These are phyloP conservation scores for Botrytis elliptica DNA, from an alignment of 2,329 filamentous ascomycete species.

Conservation along the genomic window DNA sequence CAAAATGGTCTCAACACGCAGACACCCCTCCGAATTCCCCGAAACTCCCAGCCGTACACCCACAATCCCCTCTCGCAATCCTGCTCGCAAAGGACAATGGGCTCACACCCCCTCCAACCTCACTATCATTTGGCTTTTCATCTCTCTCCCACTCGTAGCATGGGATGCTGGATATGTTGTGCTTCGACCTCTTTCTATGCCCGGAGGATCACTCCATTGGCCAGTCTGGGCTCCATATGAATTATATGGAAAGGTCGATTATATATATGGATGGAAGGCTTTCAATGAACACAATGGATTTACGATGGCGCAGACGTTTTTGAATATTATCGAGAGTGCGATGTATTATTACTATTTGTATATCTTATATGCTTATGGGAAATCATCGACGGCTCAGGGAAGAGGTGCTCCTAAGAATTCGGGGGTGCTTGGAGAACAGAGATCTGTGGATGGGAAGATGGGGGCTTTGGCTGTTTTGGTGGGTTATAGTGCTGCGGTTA, in stretches of 20 bases:
- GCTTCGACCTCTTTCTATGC: conserved; percentile 66
- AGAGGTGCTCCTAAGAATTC: conserved; percentile 38
- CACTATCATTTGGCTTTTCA: conserved; percentile 58
- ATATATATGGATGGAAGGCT: conserved; percentile 65
- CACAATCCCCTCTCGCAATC: conserved; percentile 21
- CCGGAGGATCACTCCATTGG: conserved; percentile 59
- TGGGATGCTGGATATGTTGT: conserved; percentile 70
- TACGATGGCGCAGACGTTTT: conserved; percentile 57
- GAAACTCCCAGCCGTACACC: conserved; percentile 33
- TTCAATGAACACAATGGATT: conserved; percentile 62
- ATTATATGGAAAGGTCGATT: conserved; percentile 63
- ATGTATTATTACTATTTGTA: conserved; percentile 60
- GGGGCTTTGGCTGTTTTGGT: conserved; percentile 57
- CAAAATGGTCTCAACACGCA: conserved; percentile 52
- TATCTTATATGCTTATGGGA: conserved; percentile 48
- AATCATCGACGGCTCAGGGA: conserved; percentile 35
- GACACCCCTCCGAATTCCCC: conserved; percentile 53
- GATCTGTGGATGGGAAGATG: conserved; percentile 50
- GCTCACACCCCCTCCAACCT: conserved; percentile 59
- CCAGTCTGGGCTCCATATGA: conserved; percentile 65
- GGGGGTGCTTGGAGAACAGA: conserved; percentile 49
- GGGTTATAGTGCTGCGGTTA: conserved; percentile 56
- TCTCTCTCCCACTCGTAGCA: conserved; percentile 64
- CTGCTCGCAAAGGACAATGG: conserved; percentile 42
- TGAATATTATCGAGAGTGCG: conserved; percentile 60